A percentile compares a stretch with the other conserved stretches of the same genome.
phyloP scores from a whole-genome alignment of 768 basidiomycete species.

The Boletales sp. region DNA sequence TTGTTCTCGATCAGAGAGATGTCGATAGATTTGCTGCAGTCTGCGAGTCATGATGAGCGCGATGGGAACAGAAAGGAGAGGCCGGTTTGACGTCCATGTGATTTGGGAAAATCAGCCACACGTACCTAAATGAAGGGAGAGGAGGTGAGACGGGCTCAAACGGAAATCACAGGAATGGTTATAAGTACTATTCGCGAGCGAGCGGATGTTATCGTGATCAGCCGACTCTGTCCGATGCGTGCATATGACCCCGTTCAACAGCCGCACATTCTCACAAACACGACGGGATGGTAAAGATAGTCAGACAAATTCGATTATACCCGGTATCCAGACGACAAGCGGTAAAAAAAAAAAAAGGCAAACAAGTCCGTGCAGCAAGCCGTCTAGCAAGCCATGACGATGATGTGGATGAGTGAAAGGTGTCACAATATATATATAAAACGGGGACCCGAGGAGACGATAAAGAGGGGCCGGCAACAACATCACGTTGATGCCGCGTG shows the following conservation, averaged over 20 bases:
- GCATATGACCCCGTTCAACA: background rate
- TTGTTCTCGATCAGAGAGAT: constrained; percentile 38
- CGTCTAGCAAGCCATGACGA: constrained; percentile 12
- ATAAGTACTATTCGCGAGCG: constrained; percentile 1
- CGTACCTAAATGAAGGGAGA: background rate
- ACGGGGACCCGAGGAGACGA: constrained; percentile 10
- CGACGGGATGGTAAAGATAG: background rate
- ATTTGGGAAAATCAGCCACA: constrained; percentile 4
- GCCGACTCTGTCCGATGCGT: constrained; percentile 9
- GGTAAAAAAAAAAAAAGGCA: background rate
- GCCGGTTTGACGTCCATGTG: constrained; percentile 12
- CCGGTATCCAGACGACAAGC: constrained; percentile 13
- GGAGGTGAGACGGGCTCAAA: background rate
- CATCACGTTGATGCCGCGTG: constrained; percentile 17
- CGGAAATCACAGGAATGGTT: background rate
- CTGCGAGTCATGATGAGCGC: constrained; percentile 48
- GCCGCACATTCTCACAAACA: background rate
- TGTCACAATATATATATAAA: constrained; percentile 15
- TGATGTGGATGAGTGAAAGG: background rate
- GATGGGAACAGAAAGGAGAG: background rate
- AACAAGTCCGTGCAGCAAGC: constrained; percentile 8
- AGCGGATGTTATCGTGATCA: background rate
- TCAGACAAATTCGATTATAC: constrained; percentile 13
- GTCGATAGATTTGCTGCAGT: constrained; percentile 55
- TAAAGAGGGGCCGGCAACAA: constrained; percentile 25